Base-by-base conservation (phyloP, 192 early-diverging fungal species). In the Chytriomyces sp. region DNA sequence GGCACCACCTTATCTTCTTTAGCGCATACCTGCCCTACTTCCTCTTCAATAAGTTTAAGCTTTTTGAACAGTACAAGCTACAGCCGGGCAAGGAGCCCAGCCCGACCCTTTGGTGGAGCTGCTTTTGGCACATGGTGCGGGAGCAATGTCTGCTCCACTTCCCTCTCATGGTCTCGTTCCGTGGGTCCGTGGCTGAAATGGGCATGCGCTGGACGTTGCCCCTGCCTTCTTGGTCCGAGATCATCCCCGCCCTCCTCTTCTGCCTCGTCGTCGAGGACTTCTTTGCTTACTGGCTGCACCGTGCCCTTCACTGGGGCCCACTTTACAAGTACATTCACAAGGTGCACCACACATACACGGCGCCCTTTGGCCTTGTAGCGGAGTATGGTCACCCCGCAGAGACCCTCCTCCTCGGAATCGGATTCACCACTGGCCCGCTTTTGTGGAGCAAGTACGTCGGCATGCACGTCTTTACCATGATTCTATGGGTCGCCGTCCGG, bases 281-380 rank as follows among this genome's bases (percentile, higher is more conserved):
- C 28, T 93, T 85, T 76, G 92, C 93, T 68, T 97, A 95, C 87
- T 93, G 86, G 84, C 80, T 87, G 25, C 95, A 97, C 82, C 89
- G 94, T 33, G 77, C 85, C 52, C 84, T 97, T 59, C 95, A 97
- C 84, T 91, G n/a, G n/a, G n/a, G n/a, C n/a, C n/a, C n/a, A n/a
- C n/a, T n/a, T n/a, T n/a, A n/a, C n/a, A n/a, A n/a, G 89, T 75
- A 85, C 62, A 90, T 97, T 64, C 95, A 97, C 88, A 97, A 97
- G 82, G 78, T 90, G 14, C 94, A 97, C 80, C 95, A 97, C 81
- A 88, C 92, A 75, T 95, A 89, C 80, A 84, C 91, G n/a, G 89
- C 93, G 39, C 92, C 93, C 41, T 91, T 97, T 55, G 94, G 93
- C 19, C 76, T 93, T 66, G 82, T 90, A 6, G 92, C 94, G 31